Evolutionary conservation across 2,329 filamentous ascomycete species (phyloP).

Genomic region (Mycocentrospora acerina): DNA sequence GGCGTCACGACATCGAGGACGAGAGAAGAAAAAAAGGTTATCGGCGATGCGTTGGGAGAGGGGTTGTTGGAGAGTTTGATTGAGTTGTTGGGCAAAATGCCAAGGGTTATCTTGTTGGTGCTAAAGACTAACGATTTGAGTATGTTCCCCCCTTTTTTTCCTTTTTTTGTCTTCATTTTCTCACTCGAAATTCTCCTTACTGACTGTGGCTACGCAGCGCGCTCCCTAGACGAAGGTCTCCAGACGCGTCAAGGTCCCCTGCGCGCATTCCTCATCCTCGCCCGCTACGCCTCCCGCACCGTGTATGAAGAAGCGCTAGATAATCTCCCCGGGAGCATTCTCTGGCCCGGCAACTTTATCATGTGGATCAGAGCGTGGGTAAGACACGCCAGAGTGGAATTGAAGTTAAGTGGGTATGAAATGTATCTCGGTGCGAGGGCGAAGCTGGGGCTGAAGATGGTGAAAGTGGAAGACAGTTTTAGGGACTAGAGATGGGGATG

Average conservation of each 20-base stretch:
- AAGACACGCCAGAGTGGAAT: constrained; percentile 56
- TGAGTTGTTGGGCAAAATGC: constrained; percentile 82
- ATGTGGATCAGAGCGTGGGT: constrained; percentile 55
- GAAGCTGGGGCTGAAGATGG: constrained; percentile 47
- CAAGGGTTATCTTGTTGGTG: constrained; percentile 88
- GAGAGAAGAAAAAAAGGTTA: constrained; percentile 78
- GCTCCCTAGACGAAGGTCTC: constrained; percentile 87
- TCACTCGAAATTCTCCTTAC: background rate
- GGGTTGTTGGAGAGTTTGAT: constrained; percentile 88
- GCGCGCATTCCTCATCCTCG: constrained; percentile 65
- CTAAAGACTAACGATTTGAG: constrained; percentile 97
- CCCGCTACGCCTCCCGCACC: constrained; percentile 62
- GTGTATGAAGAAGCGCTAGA: constrained; percentile 65
- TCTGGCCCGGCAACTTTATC: constrained; percentile 56
- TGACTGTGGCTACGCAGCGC: constrained; percentile 50
- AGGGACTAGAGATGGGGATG: constrained; percentile 15
- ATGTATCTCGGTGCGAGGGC: constrained; percentile 55
- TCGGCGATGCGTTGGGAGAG: constrained; percentile 80
- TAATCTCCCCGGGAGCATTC: constrained; percentile 48
- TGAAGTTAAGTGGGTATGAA: constrained; percentile 62
- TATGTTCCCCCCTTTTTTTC: constrained; percentile 39
- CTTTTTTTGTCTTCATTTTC: background rate
- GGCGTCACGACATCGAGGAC: constrained; percentile 61
- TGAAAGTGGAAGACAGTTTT: constrained; percentile 11
- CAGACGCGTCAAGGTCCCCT: constrained; percentile 68